Evolutionary conservation across 164 flowering plant species (phyloP), one percentile per base, ranked within the genome.

Genomic region (Aristolochia californica): DNA sequence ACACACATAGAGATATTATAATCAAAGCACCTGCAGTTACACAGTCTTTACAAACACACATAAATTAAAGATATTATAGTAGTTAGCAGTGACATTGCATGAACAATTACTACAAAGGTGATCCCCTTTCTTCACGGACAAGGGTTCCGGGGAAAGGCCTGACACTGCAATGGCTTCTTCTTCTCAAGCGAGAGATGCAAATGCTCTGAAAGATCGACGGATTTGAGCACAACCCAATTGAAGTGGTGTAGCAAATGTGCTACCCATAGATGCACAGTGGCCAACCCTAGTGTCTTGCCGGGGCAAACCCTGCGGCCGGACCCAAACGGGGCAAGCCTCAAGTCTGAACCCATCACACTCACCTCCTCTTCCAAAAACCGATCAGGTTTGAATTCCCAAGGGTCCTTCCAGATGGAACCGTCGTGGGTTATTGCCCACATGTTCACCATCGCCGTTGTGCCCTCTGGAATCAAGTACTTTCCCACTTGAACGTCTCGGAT

Each of bases 391-490:
- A 88, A 88, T n/a, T 59, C 51, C 75, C 56, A 76, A 30, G 96
- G 90, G 60, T 88, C 83, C 28, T 75, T 67, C 96, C 96, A 88
- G 7, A 85, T 73, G 15, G 78, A 49, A 20, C 69, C 72, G 64
- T 88, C 87, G 30, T 88, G 89, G 56, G 91, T 63, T 54, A 88
- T 86, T 68, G 94, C 91, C 97, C 97, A 88, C 97, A 88, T 88
- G 73, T 88, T 88, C 45, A 88, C 97, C 91, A 88, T 84, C 0
- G 97, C 97, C 0, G 86, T 81, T 0, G 97, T 88, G 53, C 91
- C 91, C 23, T 87, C 83, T 48, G 94, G 96, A 12, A 86, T 56
- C 9, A 79, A 66, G 71, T 58, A 17, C 61, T 81, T 80, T 68
- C 68, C 87, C 15, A 88, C 75, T 58, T 78, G 77, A 58, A 77